Percentiles rank a stretch among this genome's conserved stretches.
These are phyloP conservation scores for Gracilaria caudata DNA, from an alignment of 23 red algal genomes.

Conservation along the genomic window DNA sequence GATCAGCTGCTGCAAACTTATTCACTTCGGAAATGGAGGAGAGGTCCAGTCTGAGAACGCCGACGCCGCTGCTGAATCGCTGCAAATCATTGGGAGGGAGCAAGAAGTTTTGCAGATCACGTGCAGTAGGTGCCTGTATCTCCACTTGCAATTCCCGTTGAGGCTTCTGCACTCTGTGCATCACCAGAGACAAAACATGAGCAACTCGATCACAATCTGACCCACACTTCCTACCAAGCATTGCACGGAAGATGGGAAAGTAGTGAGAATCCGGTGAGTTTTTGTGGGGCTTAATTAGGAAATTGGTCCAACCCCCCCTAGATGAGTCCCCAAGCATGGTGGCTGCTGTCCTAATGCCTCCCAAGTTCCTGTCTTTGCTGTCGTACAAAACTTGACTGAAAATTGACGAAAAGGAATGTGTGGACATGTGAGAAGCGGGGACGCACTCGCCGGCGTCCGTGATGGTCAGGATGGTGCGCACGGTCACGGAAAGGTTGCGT, in stretches of 20 bases:
- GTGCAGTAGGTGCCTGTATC: constrained; percentile 1
- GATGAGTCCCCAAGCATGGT: neutral
- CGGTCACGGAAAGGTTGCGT: too few relatives aligned
- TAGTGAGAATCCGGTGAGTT: neutral
- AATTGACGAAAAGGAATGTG: too few relatives aligned
- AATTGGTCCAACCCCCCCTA: neutral
- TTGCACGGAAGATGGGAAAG: constrained; percentile 16
- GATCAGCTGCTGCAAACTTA: neutral
- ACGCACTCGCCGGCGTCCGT: too few relatives aligned
- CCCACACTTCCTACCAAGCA: neutral
- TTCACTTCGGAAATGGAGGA: constrained; percentile 9
- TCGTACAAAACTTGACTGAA: neutral
- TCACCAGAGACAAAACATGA: neutral
- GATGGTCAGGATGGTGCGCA: too few relatives aligned
- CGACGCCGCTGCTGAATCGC: constrained; percentile 27
- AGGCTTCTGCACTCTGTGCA: neutral
- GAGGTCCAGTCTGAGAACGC: constrained; percentile 28
- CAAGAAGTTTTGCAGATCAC: constrained; percentile 9
- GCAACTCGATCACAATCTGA: neutral
- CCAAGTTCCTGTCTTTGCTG: neutral
- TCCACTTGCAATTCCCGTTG: neutral
- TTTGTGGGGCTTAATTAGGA: neutral
- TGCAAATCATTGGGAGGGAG: constrained; percentile 4
- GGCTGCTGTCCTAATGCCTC: neutral
- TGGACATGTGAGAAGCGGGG: too few relatives aligned